These are phyloP conservation scores for Casuarina glauca DNA, from an alignment of 306 rosid species.

Conservation along the genomic window DNA sequence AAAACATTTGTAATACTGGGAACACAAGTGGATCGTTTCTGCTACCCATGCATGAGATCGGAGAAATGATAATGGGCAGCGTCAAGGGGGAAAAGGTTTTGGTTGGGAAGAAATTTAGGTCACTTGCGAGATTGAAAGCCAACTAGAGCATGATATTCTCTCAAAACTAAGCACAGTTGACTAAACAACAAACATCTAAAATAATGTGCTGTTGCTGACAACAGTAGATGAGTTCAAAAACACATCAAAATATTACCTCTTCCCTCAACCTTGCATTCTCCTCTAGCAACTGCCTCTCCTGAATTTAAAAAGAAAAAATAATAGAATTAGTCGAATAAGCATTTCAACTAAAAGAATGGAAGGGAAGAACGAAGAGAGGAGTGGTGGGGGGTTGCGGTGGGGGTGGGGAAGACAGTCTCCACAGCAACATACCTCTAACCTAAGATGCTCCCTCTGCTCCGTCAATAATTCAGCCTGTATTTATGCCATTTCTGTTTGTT, in stretches of 20 bases:
- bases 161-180: not conserved
- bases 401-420: not conserved
- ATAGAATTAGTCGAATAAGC: not conserved
- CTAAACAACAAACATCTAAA: not conserved
- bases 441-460: constrained; percentile 41
- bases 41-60: too few species aligned
- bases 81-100: not conserved
- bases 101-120: not conserved
- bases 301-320: constrained; percentile 13
- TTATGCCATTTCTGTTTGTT: constrained; percentile 1
- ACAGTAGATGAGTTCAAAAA: not conserved
- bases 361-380: too few species aligned
- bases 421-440: constrained; percentile 40
- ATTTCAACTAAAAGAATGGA: not conserved
- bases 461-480: constrained; percentile 38
- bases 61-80: not conserved
- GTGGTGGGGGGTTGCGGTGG: too few species aligned
- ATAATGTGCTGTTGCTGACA: not conserved
- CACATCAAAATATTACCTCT: constrained; percentile 37
- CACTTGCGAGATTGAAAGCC: not conserved
- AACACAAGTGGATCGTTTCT: too few species aligned
- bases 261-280: constrained; percentile 39
- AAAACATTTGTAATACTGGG: not conserved
- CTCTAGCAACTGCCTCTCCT: constrained; percentile 50
- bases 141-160: not conserved